Evolutionary conservation across 2,329 filamentous ascomycete species (phyloP).

Genomic region (Ilyonectria sp.): DNA sequence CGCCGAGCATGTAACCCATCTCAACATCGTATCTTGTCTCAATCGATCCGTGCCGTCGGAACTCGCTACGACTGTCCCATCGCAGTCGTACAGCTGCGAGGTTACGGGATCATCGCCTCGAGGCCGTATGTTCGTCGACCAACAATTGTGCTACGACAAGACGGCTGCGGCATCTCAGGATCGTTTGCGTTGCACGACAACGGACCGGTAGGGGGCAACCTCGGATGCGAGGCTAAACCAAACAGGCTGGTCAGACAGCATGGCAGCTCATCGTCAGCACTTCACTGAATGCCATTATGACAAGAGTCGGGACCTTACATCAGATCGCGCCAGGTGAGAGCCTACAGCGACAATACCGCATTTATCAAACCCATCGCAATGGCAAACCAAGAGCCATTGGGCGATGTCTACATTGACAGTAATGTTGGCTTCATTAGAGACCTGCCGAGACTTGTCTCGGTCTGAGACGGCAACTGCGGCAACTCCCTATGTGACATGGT

Average conservation of each 20-base stretch:
- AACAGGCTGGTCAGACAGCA: conserved; percentile 26
- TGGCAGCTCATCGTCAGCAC: not conserved
- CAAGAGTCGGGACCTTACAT: not conserved
- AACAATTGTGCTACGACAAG: conserved; percentile 11
- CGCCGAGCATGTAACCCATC: conserved; percentile 4
- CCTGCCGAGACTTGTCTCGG: not conserved
- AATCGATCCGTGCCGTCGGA: conserved; percentile 22
- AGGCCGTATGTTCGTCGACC: conserved; percentile 17
- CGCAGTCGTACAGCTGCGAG: conserved; percentile 34
- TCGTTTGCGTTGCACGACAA: conserved; percentile 40
- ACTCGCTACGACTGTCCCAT: conserved; percentile 38
- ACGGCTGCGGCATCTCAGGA: not conserved
- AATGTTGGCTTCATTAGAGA: not conserved
- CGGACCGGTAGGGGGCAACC: conserved; percentile 31
- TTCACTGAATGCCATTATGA: not conserved
- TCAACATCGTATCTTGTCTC: conserved; percentile 28
- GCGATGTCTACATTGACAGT: not conserved
- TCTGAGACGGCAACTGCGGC: not conserved
- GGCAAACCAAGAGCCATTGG: not conserved
- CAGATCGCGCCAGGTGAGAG: not conserved
- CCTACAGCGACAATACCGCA: not conserved
- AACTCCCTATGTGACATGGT: conserved; percentile 14
- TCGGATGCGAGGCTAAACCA: conserved; percentile 29
- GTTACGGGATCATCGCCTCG: conserved; percentile 34
- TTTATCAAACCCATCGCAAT: not conserved